phyloP scores from a whole-genome alignment of 1,139 yeast species.

The Suzukiozyma palmioleophila region DNA sequence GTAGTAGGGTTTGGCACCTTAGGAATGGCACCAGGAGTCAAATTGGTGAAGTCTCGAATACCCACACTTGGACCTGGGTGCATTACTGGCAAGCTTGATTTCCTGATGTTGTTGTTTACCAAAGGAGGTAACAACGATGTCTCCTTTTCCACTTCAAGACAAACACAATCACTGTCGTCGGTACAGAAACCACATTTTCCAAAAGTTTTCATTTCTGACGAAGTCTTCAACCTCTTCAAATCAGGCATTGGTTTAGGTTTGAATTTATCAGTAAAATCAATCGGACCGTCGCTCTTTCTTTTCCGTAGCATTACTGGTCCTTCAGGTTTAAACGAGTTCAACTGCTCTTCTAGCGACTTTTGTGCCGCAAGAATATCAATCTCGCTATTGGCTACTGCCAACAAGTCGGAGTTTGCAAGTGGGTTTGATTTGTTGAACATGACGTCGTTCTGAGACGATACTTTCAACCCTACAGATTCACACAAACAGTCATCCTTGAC shows the following conservation, averaged over 20 bases:
- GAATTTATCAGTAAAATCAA: slow-evolving; percentile 54
- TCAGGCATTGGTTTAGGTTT: slow-evolving; percentile 38
- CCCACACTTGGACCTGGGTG: slow-evolving; percentile 67
- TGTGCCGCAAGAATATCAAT: slow-evolving; percentile 4
- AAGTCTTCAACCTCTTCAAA: slow-evolving; percentile 23
- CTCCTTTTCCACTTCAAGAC: slow-evolving; percentile 77
- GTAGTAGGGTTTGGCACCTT: slow-evolving; percentile 27
- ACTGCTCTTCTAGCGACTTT: slow-evolving; percentile 24
- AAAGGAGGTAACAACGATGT: slow-evolving; percentile 40
- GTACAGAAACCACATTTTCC: slow-evolving; percentile 93
- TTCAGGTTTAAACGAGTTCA: slow-evolving; percentile 48
- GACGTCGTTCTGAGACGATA: slow-evolving; percentile 1
- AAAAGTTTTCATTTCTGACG: slow-evolving; percentile 34
- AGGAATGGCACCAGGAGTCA: slow-evolving; percentile 42
- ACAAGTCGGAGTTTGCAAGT: background rate
- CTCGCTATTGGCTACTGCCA: slow-evolving; percentile 3
- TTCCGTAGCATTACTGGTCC: slow-evolving; percentile 57
- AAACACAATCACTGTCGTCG: slow-evolving; percentile 87
- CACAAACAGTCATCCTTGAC: slow-evolving; percentile 68
- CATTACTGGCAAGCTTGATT: slow-evolving; percentile 49
- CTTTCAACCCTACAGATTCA: slow-evolving; percentile 57
- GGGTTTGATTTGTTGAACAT: slow-evolving; percentile 2
- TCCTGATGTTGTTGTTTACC: slow-evolving; percentile 21
- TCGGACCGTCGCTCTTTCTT: slow-evolving; percentile 15
- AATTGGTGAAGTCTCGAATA: slow-evolving; percentile 40